Evolutionary conservation across 345 rosid species (phyloP).

Genomic region (Clarkia xantiana): DNA sequence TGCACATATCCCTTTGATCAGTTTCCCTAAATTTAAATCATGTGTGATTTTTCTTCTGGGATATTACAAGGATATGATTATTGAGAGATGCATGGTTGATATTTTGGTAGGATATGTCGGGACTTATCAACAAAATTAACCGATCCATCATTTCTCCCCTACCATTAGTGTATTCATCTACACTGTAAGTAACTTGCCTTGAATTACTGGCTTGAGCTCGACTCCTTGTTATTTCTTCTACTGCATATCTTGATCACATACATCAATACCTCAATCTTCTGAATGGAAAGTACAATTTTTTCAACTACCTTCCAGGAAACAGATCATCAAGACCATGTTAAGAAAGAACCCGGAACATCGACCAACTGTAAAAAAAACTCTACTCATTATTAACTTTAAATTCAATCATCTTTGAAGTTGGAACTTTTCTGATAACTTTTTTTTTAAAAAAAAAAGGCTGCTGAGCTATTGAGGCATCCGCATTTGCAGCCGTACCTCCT

Average conservation of each 20-base stretch:
- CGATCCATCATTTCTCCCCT: slow-evolving; percentile 81
- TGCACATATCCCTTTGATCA: no score
- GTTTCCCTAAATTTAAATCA: no score
- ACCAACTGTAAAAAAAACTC: slow-evolving; percentile 16
- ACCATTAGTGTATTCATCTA: slow-evolving; percentile 71
- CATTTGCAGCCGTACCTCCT: slow-evolving; percentile 70
- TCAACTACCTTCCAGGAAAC: slow-evolving; percentile 62
- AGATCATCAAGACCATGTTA: slow-evolving; percentile 54
- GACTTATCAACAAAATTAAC: slow-evolving; percentile 80
- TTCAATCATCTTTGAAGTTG: neutral
- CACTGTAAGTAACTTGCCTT: slow-evolving; percentile 59
- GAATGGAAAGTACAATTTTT: neutral
- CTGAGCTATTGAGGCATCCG: slow-evolving; percentile 78
- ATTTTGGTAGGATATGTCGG: slow-evolving; percentile 61
- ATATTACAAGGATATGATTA: neutral
- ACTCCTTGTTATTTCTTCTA: no score
- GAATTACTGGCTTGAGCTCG: no score
- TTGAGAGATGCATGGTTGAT: neutral
- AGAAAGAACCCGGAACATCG: slow-evolving; percentile 18
- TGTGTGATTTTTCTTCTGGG: no score
- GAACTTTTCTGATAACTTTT: neutral
- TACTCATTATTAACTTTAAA: no score
- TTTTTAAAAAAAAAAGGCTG: slow-evolving; percentile 80
- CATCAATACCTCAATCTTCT: neutral
- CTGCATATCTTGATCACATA: no score